A percentile compares a stretch with the other conserved stretches of the same genome.
Conservation (phyloP, 169 alveolate genomes). For the Fabrea salina region DNA sequence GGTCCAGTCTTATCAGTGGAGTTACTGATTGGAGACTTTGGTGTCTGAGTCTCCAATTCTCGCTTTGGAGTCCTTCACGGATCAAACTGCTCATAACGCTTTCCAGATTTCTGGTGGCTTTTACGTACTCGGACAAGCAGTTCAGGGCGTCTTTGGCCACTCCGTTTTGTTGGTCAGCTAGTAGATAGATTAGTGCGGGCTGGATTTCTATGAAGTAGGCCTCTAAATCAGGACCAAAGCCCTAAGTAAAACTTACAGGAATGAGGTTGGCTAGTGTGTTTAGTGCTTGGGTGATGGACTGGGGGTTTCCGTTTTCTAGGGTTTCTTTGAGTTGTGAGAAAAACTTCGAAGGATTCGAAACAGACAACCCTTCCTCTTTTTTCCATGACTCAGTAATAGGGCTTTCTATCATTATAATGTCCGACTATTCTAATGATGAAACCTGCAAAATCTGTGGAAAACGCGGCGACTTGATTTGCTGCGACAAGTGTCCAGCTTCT, state of each 20-base stretch:
- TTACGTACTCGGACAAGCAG: neutral
- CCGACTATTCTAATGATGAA: constrained; percentile 10
- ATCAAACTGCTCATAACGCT: neutral
- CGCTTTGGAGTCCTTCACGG: neutral
- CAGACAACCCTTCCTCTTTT: neutral
- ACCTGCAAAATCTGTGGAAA: constrained; percentile 23
- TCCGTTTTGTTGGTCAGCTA: neutral
- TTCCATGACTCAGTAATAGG: neutral
- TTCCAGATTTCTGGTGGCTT: constrained; percentile 24
- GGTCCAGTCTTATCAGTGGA: constrained; percentile 16
- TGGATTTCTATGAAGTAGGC: neutral
- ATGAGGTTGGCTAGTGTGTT: neutral
- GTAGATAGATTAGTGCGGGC: neutral
- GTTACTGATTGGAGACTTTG: neutral
- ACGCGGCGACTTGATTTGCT: constrained; percentile 32
- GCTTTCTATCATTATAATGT: constrained; percentile 8
- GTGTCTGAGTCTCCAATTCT: constrained; percentile 20
- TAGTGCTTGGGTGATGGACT: neutral
- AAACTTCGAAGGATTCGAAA: constrained; percentile 13
- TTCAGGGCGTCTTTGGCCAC: neutral
- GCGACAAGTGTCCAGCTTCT: constrained; percentile 20
- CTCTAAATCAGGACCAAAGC: constrained; percentile 31
- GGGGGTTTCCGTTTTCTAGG: neutral
- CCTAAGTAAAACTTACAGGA: constrained; percentile 15
- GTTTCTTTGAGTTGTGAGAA: neutral